These are phyloP conservation scores for Leishmania mexicana DNA, from an alignment of 208 protist species.

Conservation along the genomic window DNA sequence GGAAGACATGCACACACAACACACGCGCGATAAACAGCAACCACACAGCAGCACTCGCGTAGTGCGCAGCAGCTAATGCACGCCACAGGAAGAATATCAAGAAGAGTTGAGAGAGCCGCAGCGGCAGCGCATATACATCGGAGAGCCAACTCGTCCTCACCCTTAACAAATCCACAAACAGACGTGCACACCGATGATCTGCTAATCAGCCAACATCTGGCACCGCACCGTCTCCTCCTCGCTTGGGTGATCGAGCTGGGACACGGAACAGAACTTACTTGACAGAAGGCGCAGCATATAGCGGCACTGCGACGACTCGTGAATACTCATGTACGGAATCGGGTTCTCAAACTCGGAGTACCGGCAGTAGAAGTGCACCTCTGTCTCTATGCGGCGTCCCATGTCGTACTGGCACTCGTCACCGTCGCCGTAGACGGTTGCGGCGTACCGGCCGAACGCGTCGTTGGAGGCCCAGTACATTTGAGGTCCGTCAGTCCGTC, in stretches of 20 bases:
- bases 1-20: background rate
- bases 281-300: slow-evolving; percentile 43
- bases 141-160: background rate
- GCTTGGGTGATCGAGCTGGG: slow-evolving; percentile 24
- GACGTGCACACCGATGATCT: background rate
- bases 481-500: background rate
- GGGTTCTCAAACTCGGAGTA: slow-evolving; percentile 28
- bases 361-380: slow-evolving; percentile 32
- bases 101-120: background rate
- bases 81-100: background rate
- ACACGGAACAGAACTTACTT: slow-evolving; percentile 27
- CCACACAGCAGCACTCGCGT: background rate
- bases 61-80: background rate
- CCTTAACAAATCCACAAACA: background rate
- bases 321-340: slow-evolving; percentile 22
- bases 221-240: slow-evolving; percentile 40
- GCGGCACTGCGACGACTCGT: slow-evolving; percentile 38
- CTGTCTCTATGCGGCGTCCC: slow-evolving; percentile 13
- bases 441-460: slow-evolving; percentile 28
- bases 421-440: slow-evolving; percentile 35
- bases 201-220: slow-evolving; percentile 27
- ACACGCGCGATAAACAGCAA: background rate
- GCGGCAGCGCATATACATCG: background rate
- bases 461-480: slow-evolving; percentile 18
- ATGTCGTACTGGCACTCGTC: slow-evolving; percentile 23